Evolutionary conservation across 1,284 basidiomycete species (phyloP), one percentile per base, ranked within the genome.

Genomic region (Ustilago cynodontis): DNA sequence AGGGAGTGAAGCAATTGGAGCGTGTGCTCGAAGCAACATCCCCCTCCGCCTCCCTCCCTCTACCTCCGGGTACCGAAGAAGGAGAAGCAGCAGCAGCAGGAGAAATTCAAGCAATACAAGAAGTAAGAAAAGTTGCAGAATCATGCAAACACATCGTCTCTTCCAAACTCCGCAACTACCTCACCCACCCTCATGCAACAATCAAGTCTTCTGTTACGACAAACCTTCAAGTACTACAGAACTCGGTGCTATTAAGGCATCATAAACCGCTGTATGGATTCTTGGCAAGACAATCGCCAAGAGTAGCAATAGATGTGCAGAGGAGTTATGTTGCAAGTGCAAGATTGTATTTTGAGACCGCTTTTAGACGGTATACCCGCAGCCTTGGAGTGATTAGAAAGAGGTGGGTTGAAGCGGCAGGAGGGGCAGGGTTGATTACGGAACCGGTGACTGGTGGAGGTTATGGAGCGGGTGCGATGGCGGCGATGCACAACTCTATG

Each of bases 341-440:
- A 4, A 90, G 95, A 22, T 90, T 94, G 20, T 99, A 98, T 86
- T 98, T 95, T 75, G 97, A 99, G 87, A 98, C 97, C 18, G 94
- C 93, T 0, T 95, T 99, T 84, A 88, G 97, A 66, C 88, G 97
- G 54, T 99, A 99, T 85, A 90, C 92, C 29, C 89, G 97, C 33
- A 92, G 73, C 52, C 52, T 84, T 0, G 66, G 63, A 13, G 63
- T 65, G 4, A 45, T 75, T 9, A 31, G 78, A 5, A 65, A 79
- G 22, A 45, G 79, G 8, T 82, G 80, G 80, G 29, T 2, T 20
- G 80, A 82, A 49, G 26, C 47, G 45, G n/a, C 59, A n/a, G 41
- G 14, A 16, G 3, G 50, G 2, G 11, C 50, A 0, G 43, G 24
- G 0, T 2, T 31, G 18, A 39, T 78, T n/a, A 65, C 54, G 0